A percentile compares a stretch with the other conserved stretches of the same genome.
phyloP scores from a whole-genome alignment of 768 basidiomycete genomes.

The Cystobasidium onofrii region DNA sequence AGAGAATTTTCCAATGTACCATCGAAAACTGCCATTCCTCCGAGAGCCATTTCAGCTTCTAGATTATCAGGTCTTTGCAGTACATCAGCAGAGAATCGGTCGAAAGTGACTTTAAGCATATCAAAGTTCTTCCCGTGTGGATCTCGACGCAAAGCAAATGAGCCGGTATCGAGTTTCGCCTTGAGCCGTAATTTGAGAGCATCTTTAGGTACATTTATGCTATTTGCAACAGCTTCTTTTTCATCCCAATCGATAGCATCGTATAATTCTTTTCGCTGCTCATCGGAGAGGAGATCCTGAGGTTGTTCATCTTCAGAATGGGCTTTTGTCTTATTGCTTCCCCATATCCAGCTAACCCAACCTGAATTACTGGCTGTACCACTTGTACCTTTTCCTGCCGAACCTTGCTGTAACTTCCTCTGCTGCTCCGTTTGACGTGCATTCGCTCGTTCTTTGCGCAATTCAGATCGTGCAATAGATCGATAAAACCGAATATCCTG shows the following conservation, averaged over 20 bases:
- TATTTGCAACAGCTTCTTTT: conserved; percentile 54
- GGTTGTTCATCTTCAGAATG: conserved; percentile 30
- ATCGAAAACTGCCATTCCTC: conserved; percentile 79
- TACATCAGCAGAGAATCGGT: conserved; percentile 72
- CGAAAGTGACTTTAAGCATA: conserved; percentile 77
- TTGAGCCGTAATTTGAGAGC: conserved; percentile 67
- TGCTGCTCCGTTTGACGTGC: conserved; percentile 35
- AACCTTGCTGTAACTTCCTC: conserved; percentile 25
- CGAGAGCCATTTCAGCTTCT: conserved; percentile 73
- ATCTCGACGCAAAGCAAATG: conserved; percentile 70
- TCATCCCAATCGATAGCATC: conserved; percentile 88
- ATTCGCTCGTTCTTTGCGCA: conserved; percentile 70
- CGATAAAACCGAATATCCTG: conserved; percentile 96
- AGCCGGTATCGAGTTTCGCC: conserved; percentile 75
- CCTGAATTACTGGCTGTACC: conserved; percentile 10
- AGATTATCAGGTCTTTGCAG: conserved; percentile 78
- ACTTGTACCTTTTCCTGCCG: conserved; percentile 22
- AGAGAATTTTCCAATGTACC: conserved; percentile 72
- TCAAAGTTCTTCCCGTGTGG: conserved; percentile 59
- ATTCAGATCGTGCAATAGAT: conserved; percentile 78
- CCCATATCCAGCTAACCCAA: conserved; percentile 36
- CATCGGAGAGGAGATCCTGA: conserved; percentile 62
- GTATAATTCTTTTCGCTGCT: conserved; percentile 81
- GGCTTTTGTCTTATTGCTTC: conserved; percentile 2
- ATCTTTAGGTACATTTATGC: conserved; percentile 66